Percentiles rank a stretch among this genome's conserved stretches.
These are phyloP conservation scores for Geotrichum citri-aurantii DNA, from an alignment of 1,139 yeast species.

Conservation along the genomic window DNA sequence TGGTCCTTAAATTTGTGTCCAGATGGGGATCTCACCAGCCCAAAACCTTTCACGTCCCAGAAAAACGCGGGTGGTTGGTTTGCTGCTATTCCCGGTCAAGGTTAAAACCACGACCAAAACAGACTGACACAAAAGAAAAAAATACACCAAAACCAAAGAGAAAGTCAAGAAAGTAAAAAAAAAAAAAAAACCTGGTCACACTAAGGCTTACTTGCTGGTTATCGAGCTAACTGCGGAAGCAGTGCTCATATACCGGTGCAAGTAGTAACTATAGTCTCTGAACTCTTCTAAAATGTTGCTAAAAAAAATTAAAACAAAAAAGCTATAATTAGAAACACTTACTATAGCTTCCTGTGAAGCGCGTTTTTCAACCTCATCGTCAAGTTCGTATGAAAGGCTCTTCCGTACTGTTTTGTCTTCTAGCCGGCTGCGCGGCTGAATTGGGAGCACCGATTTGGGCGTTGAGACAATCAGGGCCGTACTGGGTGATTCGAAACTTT, in stretches of 20 bases:
- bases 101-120: not conserved
- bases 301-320: not conserved
- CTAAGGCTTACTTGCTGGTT: not conserved
- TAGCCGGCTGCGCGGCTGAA: not conserved
- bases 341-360: constrained; percentile 8
- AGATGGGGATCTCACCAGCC: too few relatives aligned
- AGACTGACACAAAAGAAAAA: not conserved
- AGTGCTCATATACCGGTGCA: not conserved
- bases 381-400: constrained; percentile 8
- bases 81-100: not conserved
- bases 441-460: not conserved
- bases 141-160: not conserved
- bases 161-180: too few relatives aligned
- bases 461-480: not conserved
- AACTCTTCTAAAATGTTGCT: not conserved
- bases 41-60: not conserved
- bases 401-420: not conserved
- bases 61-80: constrained; percentile 4
- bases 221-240: not conserved
- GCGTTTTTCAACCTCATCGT: constrained; percentile 6
- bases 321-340: not conserved
- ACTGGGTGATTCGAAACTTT: not conserved
- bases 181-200: not conserved
- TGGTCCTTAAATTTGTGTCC: not conserved
- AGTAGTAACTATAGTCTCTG: not conserved